Evolutionary conservation across 768 basidiomycete genomes (phyloP), one percentile per base, ranked within the genome.

Genomic region (Lentinula edodes): DNA sequence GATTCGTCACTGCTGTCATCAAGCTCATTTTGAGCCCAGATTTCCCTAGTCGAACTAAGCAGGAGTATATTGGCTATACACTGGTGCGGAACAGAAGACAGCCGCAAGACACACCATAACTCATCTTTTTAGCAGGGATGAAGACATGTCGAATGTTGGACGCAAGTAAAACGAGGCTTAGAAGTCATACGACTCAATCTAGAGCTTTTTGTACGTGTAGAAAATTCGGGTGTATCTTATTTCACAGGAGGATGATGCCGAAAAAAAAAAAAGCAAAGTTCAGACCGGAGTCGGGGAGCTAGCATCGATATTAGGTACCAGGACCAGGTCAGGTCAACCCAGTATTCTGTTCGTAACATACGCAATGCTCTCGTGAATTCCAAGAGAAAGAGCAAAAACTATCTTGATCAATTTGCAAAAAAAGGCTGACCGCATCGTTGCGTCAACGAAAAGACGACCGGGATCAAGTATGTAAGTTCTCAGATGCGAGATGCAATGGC

Each of bases 1-100:
- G n/a, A n/a, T n/a, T n/a, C n/a, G n/a, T n/a, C n/a, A n/a, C n/a
- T n/a, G n/a, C n/a, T n/a, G n/a, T n/a, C n/a, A n/a, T n/a, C n/a
- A n/a, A n/a, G n/a, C n/a, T n/a, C 7, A 85, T 76, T 68, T 84
- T 77, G 32, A 80, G 66, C 13, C 82, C 83, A 0, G 78, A 80
- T 38, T 74, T 75, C 20, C 83, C 83, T n/a, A 79, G 73, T 48
- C 76, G 75, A 16, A 72, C 78, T 80, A 15, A 61, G 15, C 42
- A 43, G 12, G 5, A 0, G 3, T 16, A 36, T 15, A 43, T 36
- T 10, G 15, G 18, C 23, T 18, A 16, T 18, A 41, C 16, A 38
- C 5, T 1, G 10, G 12, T 16, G 18, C 13, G n/a, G n/a, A n/a
- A n/a, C n/a, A 1, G 16, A 56, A 60, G 42, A 52, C 51, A 41